Conservation (phyloP, 257 asterid species). For the Nyctanthes arbortristis region DNA sequence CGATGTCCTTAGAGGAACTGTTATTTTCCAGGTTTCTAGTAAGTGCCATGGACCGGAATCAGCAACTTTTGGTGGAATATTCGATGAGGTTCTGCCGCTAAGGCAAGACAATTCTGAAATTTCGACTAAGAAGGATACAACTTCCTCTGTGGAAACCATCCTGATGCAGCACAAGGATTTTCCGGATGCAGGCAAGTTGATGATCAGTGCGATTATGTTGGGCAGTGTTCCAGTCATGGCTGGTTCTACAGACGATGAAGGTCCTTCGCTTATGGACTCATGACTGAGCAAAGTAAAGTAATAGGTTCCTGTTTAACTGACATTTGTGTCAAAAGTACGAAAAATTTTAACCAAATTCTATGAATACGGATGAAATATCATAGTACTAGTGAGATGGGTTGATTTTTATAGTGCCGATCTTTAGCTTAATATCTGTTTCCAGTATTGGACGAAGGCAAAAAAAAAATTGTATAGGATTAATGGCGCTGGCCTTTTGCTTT, state of each 20-base stretch:
- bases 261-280: constrained; percentile 41
- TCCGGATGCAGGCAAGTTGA: constrained; percentile 85
- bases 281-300: background rate
- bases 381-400: background rate
- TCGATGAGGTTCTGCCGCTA: constrained; percentile 70
- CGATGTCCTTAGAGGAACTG: constrained; percentile 53
- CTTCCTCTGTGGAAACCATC: constrained; percentile 63
- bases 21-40: constrained; percentile 71
- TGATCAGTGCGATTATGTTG: constrained; percentile 69
- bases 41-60: constrained; percentile 79
- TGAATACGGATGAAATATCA: background rate
- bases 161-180: constrained; percentile 86
- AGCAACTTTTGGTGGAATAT: constrained; percentile 59
- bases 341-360: background rate
- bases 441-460: no score
- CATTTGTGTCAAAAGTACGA: background rate
- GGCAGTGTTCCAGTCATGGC: constrained; percentile 44
- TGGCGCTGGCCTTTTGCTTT: no score
- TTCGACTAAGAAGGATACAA: constrained; percentile 34
- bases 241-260: constrained; percentile 20
- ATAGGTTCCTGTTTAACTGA: background rate
- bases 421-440: no score
- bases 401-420: no score
- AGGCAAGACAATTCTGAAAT: constrained; percentile 48
- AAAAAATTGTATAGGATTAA: no score